phyloP scores from a whole-genome alignment of 2,329 filamentous ascomycete genomes.

The Cladosporium sp. region DNA sequence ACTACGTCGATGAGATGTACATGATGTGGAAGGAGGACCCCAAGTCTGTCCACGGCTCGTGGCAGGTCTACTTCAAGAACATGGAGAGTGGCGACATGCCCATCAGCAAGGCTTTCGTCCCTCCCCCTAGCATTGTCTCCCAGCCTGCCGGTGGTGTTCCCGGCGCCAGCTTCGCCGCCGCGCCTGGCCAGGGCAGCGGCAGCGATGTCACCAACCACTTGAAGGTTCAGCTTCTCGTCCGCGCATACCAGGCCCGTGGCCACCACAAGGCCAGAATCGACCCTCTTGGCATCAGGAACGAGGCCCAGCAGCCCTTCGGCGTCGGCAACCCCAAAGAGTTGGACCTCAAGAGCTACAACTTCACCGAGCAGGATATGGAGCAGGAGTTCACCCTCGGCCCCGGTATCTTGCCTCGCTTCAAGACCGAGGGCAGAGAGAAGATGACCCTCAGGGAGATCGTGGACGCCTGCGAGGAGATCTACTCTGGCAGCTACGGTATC shows the following conservation, averaged over 20 bases:
- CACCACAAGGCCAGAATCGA: constrained; percentile 99
- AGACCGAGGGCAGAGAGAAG: constrained; percentile 80
- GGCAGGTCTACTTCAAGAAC: constrained; percentile 99
- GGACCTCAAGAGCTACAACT: constrained; percentile 88
- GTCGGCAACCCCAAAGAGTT: constrained; percentile 89
- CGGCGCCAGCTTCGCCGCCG: constrained; percentile 61
- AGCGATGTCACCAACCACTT: constrained; percentile 91
- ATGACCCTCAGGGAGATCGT: constrained; percentile 97
- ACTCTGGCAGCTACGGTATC: constrained; percentile 94
- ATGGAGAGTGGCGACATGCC: constrained; percentile 99
- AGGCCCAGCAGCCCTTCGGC: constrained; percentile 69
- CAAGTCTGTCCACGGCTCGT: constrained; percentile 90
- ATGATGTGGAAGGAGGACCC: constrained; percentile 94
- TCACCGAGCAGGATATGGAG: constrained; percentile 89
- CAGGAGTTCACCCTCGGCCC: constrained; percentile 88
- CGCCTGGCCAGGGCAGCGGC: constrained; percentile 64
- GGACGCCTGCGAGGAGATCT: constrained; percentile 85
- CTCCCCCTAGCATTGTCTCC: constrained; percentile 86
- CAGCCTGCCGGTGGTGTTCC: constrained; percentile 73
- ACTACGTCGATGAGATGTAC: constrained; percentile 99
- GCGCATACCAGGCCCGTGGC: constrained; percentile 94
- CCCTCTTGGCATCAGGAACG: constrained; percentile 85
- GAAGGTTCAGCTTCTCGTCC: constrained; percentile 94
- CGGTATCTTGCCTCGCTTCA: constrained; percentile 91
- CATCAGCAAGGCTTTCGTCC: constrained; percentile 93